These are phyloP conservation scores for Epichloe brachyelytri DNA, from an alignment of 2,329 filamentous ascomycete genomes.

Conservation along the genomic window DNA sequence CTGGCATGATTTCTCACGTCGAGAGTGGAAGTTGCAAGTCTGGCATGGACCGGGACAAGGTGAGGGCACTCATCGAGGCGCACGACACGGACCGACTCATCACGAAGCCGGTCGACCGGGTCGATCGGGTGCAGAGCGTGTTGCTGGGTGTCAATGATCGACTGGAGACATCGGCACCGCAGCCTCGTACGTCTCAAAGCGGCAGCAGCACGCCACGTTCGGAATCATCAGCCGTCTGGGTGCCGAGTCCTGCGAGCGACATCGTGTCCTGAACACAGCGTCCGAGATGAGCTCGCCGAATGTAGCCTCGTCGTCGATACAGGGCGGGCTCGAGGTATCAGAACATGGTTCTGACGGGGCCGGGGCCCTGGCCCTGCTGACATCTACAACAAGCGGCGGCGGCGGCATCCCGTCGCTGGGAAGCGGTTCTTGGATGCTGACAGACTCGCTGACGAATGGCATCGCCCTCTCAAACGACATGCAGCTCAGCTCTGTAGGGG, in stretches of 20 bases:
- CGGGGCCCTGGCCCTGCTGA: neutral
- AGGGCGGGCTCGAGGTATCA: too few relatives aligned
- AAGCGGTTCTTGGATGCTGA: neutral
- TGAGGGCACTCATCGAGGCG: conserved; percentile 3
- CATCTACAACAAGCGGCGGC: neutral
- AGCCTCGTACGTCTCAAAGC: neutral
- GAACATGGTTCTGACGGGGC: too few relatives aligned
- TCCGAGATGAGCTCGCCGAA: neutral
- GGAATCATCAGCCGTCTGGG: neutral
- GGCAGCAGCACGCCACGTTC: neutral
- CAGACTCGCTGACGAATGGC: neutral
- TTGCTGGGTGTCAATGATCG: neutral
- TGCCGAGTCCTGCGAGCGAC: neutral
- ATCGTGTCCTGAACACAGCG: neutral
- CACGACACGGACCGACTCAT: conserved; percentile 6
- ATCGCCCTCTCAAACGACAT: neutral
- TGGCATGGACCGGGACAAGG: conserved; percentile 5
- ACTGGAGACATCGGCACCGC: neutral
- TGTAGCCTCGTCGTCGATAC: neutral
- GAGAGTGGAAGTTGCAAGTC: conserved; percentile 8
- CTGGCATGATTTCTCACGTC: conserved; percentile 8
- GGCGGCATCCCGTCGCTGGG: neutral
- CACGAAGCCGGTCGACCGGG: neutral
- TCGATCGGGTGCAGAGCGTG: neutral
- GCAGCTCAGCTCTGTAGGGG: neutral